phyloP scores from a whole-genome alignment of 2,329 filamentous ascomycete genomes.

The Ophiostoma australiae region DNA sequence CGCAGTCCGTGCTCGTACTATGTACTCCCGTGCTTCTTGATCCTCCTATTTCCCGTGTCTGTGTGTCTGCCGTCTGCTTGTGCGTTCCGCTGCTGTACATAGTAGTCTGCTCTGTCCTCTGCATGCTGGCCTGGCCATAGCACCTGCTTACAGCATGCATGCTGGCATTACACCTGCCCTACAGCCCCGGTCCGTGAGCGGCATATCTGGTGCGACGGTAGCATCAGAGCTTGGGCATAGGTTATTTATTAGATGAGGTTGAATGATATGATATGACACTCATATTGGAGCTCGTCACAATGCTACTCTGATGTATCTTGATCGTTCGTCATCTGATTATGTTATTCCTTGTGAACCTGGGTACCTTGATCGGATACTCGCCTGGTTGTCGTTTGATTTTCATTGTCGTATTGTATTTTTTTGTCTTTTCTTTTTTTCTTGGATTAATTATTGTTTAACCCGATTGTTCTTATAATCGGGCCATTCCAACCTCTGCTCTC shows the following conservation, averaged over 20 bases:
- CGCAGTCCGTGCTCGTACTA: background rate
- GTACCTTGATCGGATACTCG: too few species aligned
- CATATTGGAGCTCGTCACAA: background rate
- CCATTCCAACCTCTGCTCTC: too few species aligned
- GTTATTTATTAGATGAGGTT: background rate
- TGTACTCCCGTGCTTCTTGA: background rate
- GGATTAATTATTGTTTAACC: background rate
- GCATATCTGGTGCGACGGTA: background rate
- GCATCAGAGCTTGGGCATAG: background rate
- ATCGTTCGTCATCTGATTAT: background rate
- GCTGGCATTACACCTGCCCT: background rate
- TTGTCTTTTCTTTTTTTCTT: constrained; percentile 10
- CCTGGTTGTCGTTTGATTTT: background rate
- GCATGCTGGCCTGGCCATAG: background rate
- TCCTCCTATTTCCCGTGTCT: background rate
- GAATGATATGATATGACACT: too few species aligned
- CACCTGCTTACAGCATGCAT: background rate
- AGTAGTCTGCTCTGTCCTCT: too few species aligned
- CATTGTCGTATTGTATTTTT: too few species aligned
- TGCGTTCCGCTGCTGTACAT: background rate
- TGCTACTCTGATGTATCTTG: background rate
- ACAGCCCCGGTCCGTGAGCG: background rate
- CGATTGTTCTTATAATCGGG: too few species aligned
- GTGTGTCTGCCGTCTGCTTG: background rate
- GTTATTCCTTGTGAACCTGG: too few species aligned